Base-by-base conservation (phyloP, 768 basidiomycete species). In the Mycena latifolia region DNA sequence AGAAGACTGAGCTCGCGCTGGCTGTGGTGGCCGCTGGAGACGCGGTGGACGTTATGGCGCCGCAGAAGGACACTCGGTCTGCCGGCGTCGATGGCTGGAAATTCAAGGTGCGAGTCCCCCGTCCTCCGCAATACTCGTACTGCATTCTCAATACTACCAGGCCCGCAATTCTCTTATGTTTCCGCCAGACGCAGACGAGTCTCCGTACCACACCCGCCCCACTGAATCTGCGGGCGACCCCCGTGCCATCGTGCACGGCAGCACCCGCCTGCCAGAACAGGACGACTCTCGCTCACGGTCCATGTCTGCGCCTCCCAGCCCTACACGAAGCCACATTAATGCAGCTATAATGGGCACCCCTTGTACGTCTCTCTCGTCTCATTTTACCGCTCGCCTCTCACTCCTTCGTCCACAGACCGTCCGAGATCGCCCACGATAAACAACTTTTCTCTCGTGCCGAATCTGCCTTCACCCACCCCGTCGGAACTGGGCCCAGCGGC, bases 101-200 rank as follows among this genome's bases (percentile, higher is more conserved):
- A 65, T 94, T 94, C 82, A 94, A 90, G 85, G 91, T 90, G 71
- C 71, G 63, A 70, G n/a, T 37, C 37, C 22, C 24, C 50, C 20
- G 17, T 31, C 37, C 27, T 3, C 41, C 11, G 29, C 29, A 60
- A 55, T 50, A 25, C 43, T 54, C 37, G 27, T n/a, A n/a, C n/a
- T n/a, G n/a, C n/a, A 50, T 55, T 45, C 48, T 29, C 25, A 63
- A 53, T 35, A 35, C 33, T 35, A 46, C 24, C 71, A 98, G 96
- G 86, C 94, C 28, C 90, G 98, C 63, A 99, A 99, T 79, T 90
- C 93, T 5, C 83, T 99, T 57, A 98, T 98, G 95, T 99, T 98
- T 74, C 75, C 92, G 0, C 96, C 98, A 2, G 98, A 98, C 72
- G 94, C 94, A 28, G 92, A 99, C 75, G 83, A 87, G 48, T 88